These are phyloP conservation scores for Raphidocelis subcapitata DNA, from an alignment of 139 green algal genomes.

Conservation along the genomic window DNA sequence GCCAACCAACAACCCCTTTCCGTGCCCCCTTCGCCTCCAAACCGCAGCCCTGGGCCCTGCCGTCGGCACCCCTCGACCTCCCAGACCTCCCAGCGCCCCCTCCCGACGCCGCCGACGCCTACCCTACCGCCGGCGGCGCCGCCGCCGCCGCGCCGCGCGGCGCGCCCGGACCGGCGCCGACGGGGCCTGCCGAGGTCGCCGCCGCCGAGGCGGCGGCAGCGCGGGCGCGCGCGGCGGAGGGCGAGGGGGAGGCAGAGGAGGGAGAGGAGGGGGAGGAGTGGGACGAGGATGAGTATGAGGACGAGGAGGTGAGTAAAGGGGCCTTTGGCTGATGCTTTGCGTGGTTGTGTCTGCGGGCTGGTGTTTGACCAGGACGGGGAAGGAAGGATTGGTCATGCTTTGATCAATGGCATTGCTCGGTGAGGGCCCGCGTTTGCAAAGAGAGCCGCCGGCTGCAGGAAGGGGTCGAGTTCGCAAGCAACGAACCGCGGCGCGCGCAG, in stretches of 20 bases:
- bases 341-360: no score
- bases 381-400: no score
- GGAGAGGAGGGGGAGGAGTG: constrained; percentile 25
- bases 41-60: constrained; percentile 18
- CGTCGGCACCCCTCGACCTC: background rate
- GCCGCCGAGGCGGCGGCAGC: background rate
- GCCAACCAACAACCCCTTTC: no score
- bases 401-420: no score
- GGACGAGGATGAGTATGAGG: constrained; percentile 24
- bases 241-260: constrained; percentile 7
- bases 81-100: background rate
- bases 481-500: no score
- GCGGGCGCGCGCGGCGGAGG: background rate
- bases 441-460: no score
- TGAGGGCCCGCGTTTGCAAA: no score
- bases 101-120: background rate
- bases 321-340: no score
- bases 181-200: background rate
- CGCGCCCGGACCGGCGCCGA: background rate
- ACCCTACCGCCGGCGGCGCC: background rate
- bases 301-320: no score
- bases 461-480: no score
- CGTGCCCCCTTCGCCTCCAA: background rate
- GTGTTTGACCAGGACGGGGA: no score
- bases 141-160: background rate